Percentiles rank a stretch among this genome's conserved stretches.
phyloP scores from a whole-genome alignment of 306 rosid species.

The Urtica urens region DNA sequence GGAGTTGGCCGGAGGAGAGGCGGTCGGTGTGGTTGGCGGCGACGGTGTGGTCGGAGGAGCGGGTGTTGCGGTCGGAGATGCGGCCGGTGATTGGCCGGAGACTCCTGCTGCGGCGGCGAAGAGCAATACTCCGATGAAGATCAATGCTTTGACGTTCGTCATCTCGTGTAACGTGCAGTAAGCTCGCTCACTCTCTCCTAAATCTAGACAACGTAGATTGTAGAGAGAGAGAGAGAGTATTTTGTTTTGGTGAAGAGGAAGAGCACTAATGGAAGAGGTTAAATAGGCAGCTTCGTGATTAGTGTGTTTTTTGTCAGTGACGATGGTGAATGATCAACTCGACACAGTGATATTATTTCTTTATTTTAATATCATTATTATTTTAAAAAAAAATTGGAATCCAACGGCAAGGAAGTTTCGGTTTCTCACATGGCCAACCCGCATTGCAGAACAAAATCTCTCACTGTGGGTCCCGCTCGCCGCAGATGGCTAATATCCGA shows the following conservation, averaged over 20 bases:
- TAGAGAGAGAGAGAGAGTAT: neutral
- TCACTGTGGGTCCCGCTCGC: neutral
- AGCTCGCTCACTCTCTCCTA: conserved; percentile 17
- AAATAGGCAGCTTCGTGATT: conserved; percentile 22
- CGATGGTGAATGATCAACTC: too few relatives aligned
- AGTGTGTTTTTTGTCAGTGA: neutral
- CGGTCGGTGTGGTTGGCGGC: conserved; percentile 4
- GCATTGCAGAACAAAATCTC: conserved; percentile 11
- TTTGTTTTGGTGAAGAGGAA: neutral
- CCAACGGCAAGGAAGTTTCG: neutral
- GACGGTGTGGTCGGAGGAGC: conserved; percentile 22
- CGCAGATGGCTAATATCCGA: neutral
- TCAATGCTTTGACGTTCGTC: conserved; percentile 18
- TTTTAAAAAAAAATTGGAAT: neutral
- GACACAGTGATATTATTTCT: neutral
- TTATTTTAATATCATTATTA: neutral
- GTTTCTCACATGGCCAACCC: conserved; percentile 13
- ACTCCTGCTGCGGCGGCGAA: conserved; percentile 40
- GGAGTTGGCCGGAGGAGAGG: conserved; percentile 24
- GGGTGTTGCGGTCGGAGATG: conserved; percentile 40
- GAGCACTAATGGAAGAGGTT: conserved; percentile 5
- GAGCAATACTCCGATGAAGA: conserved; percentile 33
- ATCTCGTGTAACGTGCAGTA: conserved; percentile 8
- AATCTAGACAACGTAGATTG: conserved; percentile 10
- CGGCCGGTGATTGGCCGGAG: conserved; percentile 55